A percentile compares a stretch with the other conserved stretches of the same genome.
phyloP scores from a whole-genome alignment of 140 eudicot genomes.

The Erigeron philadelphicus region DNA sequence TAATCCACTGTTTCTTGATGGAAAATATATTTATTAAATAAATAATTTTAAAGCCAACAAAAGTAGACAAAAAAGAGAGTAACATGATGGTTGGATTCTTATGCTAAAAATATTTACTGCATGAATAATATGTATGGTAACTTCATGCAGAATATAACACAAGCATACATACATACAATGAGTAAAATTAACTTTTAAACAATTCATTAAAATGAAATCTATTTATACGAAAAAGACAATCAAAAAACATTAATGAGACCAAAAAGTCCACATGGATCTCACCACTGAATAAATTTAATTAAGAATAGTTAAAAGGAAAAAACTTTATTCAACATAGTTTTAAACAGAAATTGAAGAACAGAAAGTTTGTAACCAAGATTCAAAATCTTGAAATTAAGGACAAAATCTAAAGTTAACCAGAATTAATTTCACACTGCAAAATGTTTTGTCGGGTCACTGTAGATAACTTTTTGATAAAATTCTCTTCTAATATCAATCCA shows the following conservation, averaged over 20 bases:
- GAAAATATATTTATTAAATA: not conserved
- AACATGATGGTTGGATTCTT: slow-evolving; percentile 5
- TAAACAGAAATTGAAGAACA: slow-evolving; percentile 2
- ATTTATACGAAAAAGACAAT: slow-evolving; percentile 6
- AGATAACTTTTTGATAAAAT: not conserved
- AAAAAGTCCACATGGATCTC: slow-evolving; percentile 11
- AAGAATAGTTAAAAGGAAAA: not conserved
- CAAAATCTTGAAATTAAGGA: not conserved
- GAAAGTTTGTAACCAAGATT: not conserved
- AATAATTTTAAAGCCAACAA: not conserved
- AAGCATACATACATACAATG: not conserved
- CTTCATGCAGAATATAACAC: slow-evolving; percentile 14
- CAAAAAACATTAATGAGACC: slow-evolving; percentile 9
- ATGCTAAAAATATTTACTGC: slow-evolving; percentile 16
- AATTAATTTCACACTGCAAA: not conserved
- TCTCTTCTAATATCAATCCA: not conserved
- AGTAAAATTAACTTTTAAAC: not conserved
- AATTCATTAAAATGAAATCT: slow-evolving; percentile 1
- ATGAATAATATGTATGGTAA: slow-evolving; percentile 2
- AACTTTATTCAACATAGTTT: not conserved
- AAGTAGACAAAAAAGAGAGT: not conserved
- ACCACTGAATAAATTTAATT: not conserved
- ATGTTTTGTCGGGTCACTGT: too few relatives aligned
- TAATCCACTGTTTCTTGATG: slow-evolving; percentile 21
- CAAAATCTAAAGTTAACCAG: slow-evolving; percentile 8